phyloP scores from a whole-genome alignment of 2,329 filamentous ascomycete species.

The Diaporthe aspalathi region DNA sequence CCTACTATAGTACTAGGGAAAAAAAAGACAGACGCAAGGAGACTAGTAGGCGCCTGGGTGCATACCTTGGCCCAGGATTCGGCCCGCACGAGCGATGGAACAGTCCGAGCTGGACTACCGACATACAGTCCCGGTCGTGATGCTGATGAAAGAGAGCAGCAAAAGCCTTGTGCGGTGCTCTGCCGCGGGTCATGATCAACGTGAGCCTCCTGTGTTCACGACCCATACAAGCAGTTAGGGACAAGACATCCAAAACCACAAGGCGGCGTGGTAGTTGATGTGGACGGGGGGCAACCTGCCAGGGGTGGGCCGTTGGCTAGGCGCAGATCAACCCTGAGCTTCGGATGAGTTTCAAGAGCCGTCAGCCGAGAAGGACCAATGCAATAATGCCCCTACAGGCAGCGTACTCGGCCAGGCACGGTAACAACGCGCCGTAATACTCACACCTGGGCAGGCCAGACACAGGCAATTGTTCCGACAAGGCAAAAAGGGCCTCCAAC shows the following conservation, averaged over 20 bases:
- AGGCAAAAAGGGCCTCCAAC: neutral
- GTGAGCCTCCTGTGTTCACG: neutral
- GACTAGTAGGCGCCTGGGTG: neutral
- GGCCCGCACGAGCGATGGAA: conserved; percentile 20
- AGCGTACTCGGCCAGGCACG: neutral
- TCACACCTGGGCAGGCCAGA: neutral
- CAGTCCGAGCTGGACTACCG: conserved; percentile 2
- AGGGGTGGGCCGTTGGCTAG: neutral
- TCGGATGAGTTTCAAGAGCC: conserved; percentile 31
- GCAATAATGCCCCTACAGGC: neutral
- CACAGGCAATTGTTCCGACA: neutral
- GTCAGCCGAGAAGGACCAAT: conserved; percentile 25
- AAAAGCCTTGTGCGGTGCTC: too few relatives aligned
- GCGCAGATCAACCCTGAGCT: conserved; percentile 23
- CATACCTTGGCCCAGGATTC: neutral
- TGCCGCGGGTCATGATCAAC: neutral
- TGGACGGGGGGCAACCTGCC: neutral
- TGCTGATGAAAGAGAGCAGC: neutral
- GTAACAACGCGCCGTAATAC: neutral
- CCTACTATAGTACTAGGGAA: too few relatives aligned
- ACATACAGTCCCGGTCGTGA: neutral
- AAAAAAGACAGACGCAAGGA: neutral
- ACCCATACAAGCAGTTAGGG: neutral
- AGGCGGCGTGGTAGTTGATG: neutral
- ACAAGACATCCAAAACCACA: conserved; percentile 7